Evolutionary conservation across 306 rosid genomes (phyloP).

Genomic region (Astragalus glycyphyllos): DNA sequence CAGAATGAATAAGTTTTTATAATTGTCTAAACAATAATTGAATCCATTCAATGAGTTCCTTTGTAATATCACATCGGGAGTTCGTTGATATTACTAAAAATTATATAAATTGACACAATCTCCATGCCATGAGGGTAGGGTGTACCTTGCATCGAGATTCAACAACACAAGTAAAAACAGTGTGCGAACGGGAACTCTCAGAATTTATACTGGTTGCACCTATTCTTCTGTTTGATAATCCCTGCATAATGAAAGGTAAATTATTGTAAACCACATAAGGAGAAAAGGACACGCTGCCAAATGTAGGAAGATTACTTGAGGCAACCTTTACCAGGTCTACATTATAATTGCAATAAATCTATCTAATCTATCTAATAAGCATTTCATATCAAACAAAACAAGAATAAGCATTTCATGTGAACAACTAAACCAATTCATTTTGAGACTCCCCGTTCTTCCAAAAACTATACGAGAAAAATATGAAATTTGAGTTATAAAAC

Average conservation of each 20-base stretch:
- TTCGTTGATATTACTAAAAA: background rate
- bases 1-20: background rate
- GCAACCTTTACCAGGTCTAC: background rate
- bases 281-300: background rate
- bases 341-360: background rate
- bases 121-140: slow-evolving; percentile 23
- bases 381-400: background rate
- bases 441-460: slow-evolving; percentile 4
- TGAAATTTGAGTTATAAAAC: background rate
- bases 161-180: slow-evolving; percentile 96
- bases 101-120: slow-evolving; percentile 22
- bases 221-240: slow-evolving; percentile 88
- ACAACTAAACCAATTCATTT: slow-evolving; percentile 2
- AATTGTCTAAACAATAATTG: background rate
- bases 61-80: slow-evolving; percentile 1
- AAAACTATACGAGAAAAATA: background rate
- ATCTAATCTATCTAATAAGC: background rate
- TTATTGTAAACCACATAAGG: background rate
- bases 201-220: slow-evolving; percentile 97
- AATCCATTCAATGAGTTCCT: slow-evolving; percentile 6
- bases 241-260: slow-evolving; percentile 61
- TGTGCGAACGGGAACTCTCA: slow-evolving; percentile 99
- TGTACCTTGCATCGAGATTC: slow-evolving; percentile 94
- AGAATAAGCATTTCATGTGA: background rate
- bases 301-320: background rate